Conservation (phyloP, 164 flowering plant genomes). For the Vitis labrusca region DNA sequence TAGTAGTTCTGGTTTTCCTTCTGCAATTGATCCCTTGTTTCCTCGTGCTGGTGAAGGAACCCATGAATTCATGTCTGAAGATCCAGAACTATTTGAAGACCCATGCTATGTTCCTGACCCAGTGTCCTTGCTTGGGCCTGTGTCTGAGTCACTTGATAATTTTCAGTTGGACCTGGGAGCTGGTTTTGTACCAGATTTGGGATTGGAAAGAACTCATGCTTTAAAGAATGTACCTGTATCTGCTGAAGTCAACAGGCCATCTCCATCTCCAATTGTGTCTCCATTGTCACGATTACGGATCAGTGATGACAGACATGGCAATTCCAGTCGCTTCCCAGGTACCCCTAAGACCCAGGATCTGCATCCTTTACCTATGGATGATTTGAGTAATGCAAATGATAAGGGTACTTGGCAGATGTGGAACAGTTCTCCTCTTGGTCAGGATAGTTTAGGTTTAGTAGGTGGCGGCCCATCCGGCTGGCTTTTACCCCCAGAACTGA, state of each 20-base stretch:
- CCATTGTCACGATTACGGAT: constrained; percentile 68
- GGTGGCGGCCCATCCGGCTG: constrained; percentile 72
- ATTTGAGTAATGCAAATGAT: constrained; percentile 32
- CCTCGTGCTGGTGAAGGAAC: constrained; percentile 43
- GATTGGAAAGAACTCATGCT: constrained; percentile 39
- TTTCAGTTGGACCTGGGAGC: constrained; percentile 73
- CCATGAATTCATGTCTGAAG: constrained; percentile 54
- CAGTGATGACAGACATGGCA: constrained; percentile 56
- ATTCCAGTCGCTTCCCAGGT: constrained; percentile 32
- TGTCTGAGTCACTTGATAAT: constrained; percentile 93
- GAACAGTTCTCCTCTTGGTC: constrained; percentile 77
- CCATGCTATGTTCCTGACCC: constrained; percentile 94
- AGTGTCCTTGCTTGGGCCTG: constrained; percentile 85
- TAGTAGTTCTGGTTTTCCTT: constrained; percentile 42
- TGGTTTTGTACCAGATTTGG: constrained; percentile 46
- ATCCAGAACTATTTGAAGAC: constrained; percentile 83
- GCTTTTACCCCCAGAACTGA: constrained; percentile 56
- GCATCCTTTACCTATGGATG: constrained; percentile 27
- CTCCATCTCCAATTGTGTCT: constrained; percentile 93
- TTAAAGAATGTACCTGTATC: constrained; percentile 44
- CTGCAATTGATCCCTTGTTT: constrained; percentile 40
- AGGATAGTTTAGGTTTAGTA: constrained; percentile 66
- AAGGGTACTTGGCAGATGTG: constrained; percentile 91
- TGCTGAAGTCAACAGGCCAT: constrained; percentile 65
- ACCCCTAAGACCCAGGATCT: constrained; percentile 46